Evolutionary conservation across 352 stramenopile genomes (phyloP), one percentile per base, ranked within the genome.

Genomic region (Globisporangium paroecandrum): DNA sequence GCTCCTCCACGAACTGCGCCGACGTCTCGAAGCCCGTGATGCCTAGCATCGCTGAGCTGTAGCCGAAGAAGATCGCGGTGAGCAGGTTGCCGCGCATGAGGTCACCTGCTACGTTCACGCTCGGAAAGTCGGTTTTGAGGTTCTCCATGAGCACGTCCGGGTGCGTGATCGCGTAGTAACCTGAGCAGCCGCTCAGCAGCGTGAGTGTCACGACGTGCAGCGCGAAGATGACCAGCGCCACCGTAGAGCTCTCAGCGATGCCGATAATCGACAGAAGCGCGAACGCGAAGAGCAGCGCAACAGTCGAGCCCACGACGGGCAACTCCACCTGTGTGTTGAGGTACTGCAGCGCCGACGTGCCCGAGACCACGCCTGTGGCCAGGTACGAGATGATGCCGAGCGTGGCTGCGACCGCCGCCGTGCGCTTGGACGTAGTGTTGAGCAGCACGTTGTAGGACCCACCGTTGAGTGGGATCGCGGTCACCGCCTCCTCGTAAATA

Each of bases 321-420:
- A 87, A 57, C 36, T 80, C 53, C 18, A 87, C 59, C 66, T 89
- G 79, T 4, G 77, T 87, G 27, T 83, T 77, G 22, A 91, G 77
- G 70, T 91, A 91, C 15, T 83, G 69, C 66, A 87, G 70, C 0
- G 83, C 83, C 12, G 77, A 88, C 0, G 82, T 89, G 32, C 77
- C 83, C 4, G 81, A 89, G 47, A 91, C 81, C 10, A 91, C 83
- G 0, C 89, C 92, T 1, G 92, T 98, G 6, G 92, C 91, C 46
- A 97, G 78, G 74, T 98, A 98, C 27, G 89, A 93, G 69, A 98
- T 96, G 67, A 98, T 90, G 7, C 89, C 88, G 36, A 98, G 85
- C 0, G 88, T 89, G 5, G 92, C 92, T 10, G 92, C 92, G 18
- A 97, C 82, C 0, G 89, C 90, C n/a, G 92, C 92, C 27, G 91